Evolutionary conservation across 768 basidiomycete genomes (phyloP).

Genomic region (Mycena epipterygia): DNA sequence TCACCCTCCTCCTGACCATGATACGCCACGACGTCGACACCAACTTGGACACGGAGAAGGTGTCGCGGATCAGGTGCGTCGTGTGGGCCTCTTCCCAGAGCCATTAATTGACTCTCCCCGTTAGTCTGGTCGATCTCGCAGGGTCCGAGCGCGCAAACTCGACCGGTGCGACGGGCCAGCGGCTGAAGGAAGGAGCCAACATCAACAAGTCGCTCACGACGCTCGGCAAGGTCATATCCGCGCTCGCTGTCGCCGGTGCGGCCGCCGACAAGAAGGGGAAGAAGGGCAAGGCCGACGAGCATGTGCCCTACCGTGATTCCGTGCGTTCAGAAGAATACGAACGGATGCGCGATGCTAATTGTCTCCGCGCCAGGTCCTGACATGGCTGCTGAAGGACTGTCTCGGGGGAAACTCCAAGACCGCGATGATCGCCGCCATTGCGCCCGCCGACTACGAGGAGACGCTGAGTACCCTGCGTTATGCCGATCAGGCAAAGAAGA

Average conservation of each 20-base stretch:
- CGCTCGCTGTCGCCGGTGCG: slow-evolving; percentile 82
- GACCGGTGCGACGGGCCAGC: slow-evolving; percentile 96
- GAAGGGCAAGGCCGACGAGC: slow-evolving; percentile 92
- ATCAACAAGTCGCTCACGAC: slow-evolving; percentile 99
- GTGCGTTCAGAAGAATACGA: slow-evolving; percentile 59
- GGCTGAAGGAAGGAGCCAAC: slow-evolving; percentile 97
- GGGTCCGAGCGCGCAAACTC: slow-evolving; percentile 98
- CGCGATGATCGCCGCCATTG: slow-evolving; percentile 99
- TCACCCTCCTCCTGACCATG: slow-evolving; percentile 95
- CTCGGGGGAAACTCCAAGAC: slow-evolving; percentile 98
- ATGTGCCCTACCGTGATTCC: slow-evolving; percentile 97
- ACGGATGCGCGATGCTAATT: slow-evolving; percentile 13
- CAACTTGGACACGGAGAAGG: slow-evolving; percentile 96
- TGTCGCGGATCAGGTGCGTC: slow-evolving; percentile 92
- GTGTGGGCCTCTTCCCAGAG: background rate
- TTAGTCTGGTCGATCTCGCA: slow-evolving; percentile 93
- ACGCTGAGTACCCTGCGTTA: slow-evolving; percentile 97
- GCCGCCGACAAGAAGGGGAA: slow-evolving; percentile 84
- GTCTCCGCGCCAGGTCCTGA: slow-evolving; percentile 76
- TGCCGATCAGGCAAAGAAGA: slow-evolving; percentile 99
- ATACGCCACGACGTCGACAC: slow-evolving; percentile 88
- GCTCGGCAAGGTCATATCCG: slow-evolving; percentile 96
- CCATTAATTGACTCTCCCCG: slow-evolving; percentile 28
- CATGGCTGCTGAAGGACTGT: slow-evolving; percentile 98
- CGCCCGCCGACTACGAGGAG: slow-evolving; percentile 99